phyloP scores from a whole-genome alignment of 306 rosid genomes.

The Vigna radiata region DNA sequence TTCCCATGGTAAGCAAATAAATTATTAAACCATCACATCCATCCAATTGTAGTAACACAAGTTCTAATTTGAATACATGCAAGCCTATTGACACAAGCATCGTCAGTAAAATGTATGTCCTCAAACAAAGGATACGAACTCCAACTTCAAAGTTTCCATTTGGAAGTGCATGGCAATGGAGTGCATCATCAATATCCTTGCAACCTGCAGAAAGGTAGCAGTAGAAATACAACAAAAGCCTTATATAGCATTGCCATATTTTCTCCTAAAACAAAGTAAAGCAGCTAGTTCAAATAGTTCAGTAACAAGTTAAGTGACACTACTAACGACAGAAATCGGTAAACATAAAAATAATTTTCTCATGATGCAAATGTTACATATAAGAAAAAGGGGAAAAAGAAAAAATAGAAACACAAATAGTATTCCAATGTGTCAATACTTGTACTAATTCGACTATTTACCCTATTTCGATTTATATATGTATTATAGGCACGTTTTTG shows the following conservation, averaged over 20 bases:
- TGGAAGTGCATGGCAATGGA: slow-evolving; percentile 88
- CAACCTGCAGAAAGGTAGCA: slow-evolving; percentile 72
- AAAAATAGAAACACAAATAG: not conserved
- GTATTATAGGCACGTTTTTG: no score
- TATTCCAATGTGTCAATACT: not conserved
- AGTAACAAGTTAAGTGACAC: slow-evolving; percentile 18
- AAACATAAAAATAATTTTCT: slow-evolving; percentile 19
- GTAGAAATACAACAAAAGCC: slow-evolving; percentile 29
- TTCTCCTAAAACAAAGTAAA: slow-evolving; percentile 19
- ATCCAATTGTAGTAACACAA: slow-evolving; percentile 23
- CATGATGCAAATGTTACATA: slow-evolving; percentile 17
- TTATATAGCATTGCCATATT: slow-evolving; percentile 14
- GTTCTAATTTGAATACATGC: slow-evolving; percentile 17
- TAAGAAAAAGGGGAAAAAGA: not conserved
- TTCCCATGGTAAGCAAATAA: not conserved
- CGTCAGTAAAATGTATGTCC: slow-evolving; percentile 40
- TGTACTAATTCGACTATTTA: no score
- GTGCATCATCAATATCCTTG: slow-evolving; percentile 97
- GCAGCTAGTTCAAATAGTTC: slow-evolving; percentile 14
- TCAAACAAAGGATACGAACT: slow-evolving; percentile 87
- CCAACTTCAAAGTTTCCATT: slow-evolving; percentile 99
- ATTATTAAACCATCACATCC: slow-evolving; percentile 33
- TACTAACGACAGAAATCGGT: slow-evolving; percentile 4
- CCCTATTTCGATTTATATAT: no score
- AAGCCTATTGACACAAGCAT: slow-evolving; percentile 13